Base-by-base conservation (phyloP, 2,329 filamentous ascomycete species). In the Venturia nashicola region DNA sequence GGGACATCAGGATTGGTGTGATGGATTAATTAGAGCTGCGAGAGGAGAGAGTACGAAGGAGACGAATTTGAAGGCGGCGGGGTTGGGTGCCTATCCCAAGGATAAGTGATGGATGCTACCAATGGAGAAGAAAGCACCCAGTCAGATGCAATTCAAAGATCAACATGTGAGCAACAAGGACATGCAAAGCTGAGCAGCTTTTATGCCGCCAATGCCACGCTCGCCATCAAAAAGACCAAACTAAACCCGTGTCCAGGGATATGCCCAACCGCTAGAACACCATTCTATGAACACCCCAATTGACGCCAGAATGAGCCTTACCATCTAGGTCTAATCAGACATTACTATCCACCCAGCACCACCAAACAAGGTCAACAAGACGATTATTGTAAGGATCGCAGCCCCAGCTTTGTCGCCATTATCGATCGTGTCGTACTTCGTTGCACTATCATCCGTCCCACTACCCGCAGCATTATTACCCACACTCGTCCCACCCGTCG, bases 361-460 rank as follows among this genome's bases (percentile, higher is more conserved):
- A 1, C 78, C 78, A 34, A 86, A 66, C 44, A 89, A 75, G 7
- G 78, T 74, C 7, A 80, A 70, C 1, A 89, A 71, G 3, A 86
- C 72, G 6, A 86, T 59, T 3, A 83, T 72, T 0, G 88, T 92
- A 61, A 85, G 67, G 65, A 91, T 82, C 9, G 82, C 83, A 43
- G 88, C 89, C 9, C 88, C 90, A 8, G 83, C 87, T 66, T 78
- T 83, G 70, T 92, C 89, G 7, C 80, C 84, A 0, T 78, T 79
- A 9, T 23, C 59, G 27, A 64, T 64, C 3, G 62, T 44, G 23
- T 64, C 43, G n/a, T 43, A 64, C 11, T 63, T 34, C 74, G 55
- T 75, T 72, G 61, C 78, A 77, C 64, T 80, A 77, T 67, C 71
- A 89, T 80, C 65, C 90, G 77, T 18, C 82, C 81, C 8, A 85